Evolutionary conservation across 257 asterid species (phyloP), one percentile per base, ranked within the genome.

Genomic region (Primulina tabacum): DNA sequence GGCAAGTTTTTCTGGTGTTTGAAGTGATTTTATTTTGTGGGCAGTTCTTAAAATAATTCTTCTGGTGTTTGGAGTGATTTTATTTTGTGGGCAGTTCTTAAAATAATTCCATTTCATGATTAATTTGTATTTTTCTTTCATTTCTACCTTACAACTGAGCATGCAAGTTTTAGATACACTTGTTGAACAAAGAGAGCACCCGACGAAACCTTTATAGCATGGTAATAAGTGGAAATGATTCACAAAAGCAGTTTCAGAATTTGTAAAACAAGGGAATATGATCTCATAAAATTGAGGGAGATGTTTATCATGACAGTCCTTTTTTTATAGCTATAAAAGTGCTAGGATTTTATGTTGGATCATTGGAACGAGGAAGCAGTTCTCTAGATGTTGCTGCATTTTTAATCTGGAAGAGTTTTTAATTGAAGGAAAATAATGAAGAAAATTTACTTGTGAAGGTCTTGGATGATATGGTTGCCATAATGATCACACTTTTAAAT

Each of bases 381-480:
- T 16, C 2, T 47, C 56, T 14, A 47, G 7, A 47, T 12, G 56
- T 47, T 16, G 56, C 56, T 16, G 20, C 56, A 14, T 50, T 43
- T 50, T 18, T 7, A 47, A 47, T 47, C 18, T 50, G 56, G 56
- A 4, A 21, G 56, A 14, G 56, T 14, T 50, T 43, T 50, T 50
- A 50, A 7, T 50, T 16, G 20, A 50, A 50, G 56, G 12, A 50
- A 50, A 50, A 50, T 38, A 38, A 14, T 50, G 20, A 50, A 38
- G 57, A 61, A 58, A n/a, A 52, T 32, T 28, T 47, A 18, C 7
- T 33, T 2, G 7, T 47, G 38, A 18, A 16, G 28, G 47, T 58
- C 60, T 57, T 68, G 58, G 21, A 28, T 18, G 57, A 17, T 60
- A 67, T 61, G 70, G 70, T 32, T 52, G 28, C 69, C 56, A 74